Conservation (phyloP, 1,284 basidiomycete genomes). For the Takashimella koratensis region DNA sequence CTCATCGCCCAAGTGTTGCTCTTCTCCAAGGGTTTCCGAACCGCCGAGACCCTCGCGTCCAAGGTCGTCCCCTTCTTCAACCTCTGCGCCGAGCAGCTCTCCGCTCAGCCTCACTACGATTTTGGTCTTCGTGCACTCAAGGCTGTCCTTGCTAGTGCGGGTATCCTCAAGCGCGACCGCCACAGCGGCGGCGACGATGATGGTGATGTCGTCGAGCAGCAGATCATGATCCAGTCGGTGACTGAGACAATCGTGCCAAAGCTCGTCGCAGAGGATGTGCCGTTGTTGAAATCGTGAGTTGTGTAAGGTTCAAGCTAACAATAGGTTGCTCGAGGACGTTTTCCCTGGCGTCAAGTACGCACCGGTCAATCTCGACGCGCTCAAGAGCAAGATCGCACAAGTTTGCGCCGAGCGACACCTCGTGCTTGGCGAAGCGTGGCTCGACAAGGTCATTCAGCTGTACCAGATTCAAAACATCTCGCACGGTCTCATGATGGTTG, state of each 20-base stretch:
- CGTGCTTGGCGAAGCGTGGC: slow-evolving; percentile 83
- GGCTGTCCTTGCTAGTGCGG: slow-evolving; percentile 91
- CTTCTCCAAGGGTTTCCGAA: slow-evolving; percentile 98
- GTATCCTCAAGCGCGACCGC: slow-evolving; percentile 93
- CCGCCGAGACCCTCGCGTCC: slow-evolving; percentile 89
- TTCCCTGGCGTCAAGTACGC: slow-evolving; percentile 94
- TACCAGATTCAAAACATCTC: slow-evolving; percentile 99
- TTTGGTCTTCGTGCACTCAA: slow-evolving; percentile 98
- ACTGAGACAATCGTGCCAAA: slow-evolving; percentile 99
- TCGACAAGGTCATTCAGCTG: slow-evolving; percentile 92
- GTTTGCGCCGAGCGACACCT: slow-evolving; percentile 85
- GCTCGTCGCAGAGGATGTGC: slow-evolving; percentile 94
- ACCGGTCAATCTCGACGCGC: slow-evolving; percentile 80
- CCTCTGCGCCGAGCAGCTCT: slow-evolving; percentile 93
- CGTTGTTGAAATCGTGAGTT: slow-evolving; percentile 77
- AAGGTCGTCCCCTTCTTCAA: slow-evolving; percentile 99
- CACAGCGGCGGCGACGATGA: slow-evolving; percentile 51
- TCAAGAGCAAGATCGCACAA: slow-evolving; percentile 77
- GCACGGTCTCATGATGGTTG: slow-evolving; percentile 99
- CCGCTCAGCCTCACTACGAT: slow-evolving; percentile 97
- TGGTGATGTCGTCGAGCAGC: slow-evolving; percentile 74
- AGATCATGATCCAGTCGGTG: slow-evolving; percentile 98
- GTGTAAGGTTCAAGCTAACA: slow-evolving; percentile 4
- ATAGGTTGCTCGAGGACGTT: slow-evolving; percentile 87
- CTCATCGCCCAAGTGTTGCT: slow-evolving; percentile 99